Base-by-base conservation (phyloP, 768 basidiomycete species). In the Tremella fuciformis region DNA sequence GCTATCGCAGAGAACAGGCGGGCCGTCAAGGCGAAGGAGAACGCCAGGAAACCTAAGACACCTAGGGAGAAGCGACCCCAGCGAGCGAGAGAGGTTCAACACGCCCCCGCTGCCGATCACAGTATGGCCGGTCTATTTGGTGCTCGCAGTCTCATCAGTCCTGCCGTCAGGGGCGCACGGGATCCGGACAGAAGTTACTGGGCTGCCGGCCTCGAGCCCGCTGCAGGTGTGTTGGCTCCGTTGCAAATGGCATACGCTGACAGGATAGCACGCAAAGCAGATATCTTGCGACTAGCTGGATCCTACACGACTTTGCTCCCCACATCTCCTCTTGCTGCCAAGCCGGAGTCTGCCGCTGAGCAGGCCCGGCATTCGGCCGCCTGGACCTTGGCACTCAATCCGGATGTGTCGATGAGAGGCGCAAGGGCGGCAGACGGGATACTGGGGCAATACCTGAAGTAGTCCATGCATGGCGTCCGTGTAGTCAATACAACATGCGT, bases 1-100 rank as follows among this genome's bases (percentile, higher is more conserved):
- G 84, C 81, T 88, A 87, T 89, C 53, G 86, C 80, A 60, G 83
- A 79, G 42, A 84, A 84, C 55, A 90, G 75, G 75, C 80, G 87
- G 62, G 89, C 84, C 50, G 16, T 26, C 8, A 91, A 80, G 15
- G 88, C 88, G 37, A 82, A 81, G 73, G 90, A 86, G 26, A 85
- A 83, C 18, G 89, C 81, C 18, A 76, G 71, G 22, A 86, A 77
- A 0, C 88, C 87, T n/a, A 88, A 82, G 74, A 91, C 89, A 66
- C 89, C 39, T 13, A 21, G 48, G 13, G n/a, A 16, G 16, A 26
- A 15, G 7, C 48, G 48, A 25, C n/a, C 21, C 9, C 26, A 21
- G n/a, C 40, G 51, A 37, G 18, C n/a, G 21, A 53, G 46, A 26
- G 58, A 53, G 29, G 22, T 21, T 16, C 15, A 50, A 15, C 16